Conservation (phyloP, 768 basidiomycete species). For the Phylloporus sp. region DNA sequence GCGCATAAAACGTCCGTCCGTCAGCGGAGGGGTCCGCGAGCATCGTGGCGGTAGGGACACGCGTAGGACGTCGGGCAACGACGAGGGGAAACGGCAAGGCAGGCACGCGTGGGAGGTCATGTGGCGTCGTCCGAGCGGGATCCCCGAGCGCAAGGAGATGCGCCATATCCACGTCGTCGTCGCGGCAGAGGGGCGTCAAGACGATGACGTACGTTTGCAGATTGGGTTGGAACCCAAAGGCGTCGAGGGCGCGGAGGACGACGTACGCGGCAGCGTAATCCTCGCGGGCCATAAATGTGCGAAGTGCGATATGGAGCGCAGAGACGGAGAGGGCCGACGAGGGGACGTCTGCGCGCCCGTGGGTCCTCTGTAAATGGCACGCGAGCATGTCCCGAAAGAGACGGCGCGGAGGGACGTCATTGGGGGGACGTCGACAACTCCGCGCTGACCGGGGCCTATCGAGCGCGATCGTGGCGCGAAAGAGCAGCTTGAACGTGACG, state of each 20-base stretch:
- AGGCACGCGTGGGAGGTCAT: conserved; percentile 4
- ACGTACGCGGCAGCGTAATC: conserved; percentile 49
- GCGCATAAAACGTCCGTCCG: too few relatives aligned
- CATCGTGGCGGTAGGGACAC: too few relatives aligned
- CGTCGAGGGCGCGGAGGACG: conserved; percentile 30
- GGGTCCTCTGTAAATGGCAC: conserved; percentile 27
- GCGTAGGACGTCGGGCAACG: too few relatives aligned
- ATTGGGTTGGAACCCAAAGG: conserved; percentile 29
- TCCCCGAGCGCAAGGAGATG: conserved; percentile 22
- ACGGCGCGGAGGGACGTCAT: conserved; percentile 34
- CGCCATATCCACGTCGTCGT: conserved; percentile 18
- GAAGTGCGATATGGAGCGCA: conserved; percentile 40
- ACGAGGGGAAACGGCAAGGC: too few relatives aligned
- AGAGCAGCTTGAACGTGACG: conserved; percentile 43
- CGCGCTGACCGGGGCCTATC: conserved; percentile 20
- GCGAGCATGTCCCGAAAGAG: conserved; percentile 44
- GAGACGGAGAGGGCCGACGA: conserved; percentile 29
- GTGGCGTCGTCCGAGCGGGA: not conserved
- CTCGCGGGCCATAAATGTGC: conserved; percentile 37
- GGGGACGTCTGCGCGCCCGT: conserved; percentile 11
- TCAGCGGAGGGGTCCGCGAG: too few relatives aligned
- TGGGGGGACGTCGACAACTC: conserved; percentile 14
- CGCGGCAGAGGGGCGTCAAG: conserved; percentile 20
- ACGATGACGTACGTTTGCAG: conserved; percentile 38
- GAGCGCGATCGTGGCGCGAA: conserved; percentile 27